Evolutionary conservation across 352 stramenopile genomes (phyloP).

Genomic region (Globisporangium polare): DNA sequence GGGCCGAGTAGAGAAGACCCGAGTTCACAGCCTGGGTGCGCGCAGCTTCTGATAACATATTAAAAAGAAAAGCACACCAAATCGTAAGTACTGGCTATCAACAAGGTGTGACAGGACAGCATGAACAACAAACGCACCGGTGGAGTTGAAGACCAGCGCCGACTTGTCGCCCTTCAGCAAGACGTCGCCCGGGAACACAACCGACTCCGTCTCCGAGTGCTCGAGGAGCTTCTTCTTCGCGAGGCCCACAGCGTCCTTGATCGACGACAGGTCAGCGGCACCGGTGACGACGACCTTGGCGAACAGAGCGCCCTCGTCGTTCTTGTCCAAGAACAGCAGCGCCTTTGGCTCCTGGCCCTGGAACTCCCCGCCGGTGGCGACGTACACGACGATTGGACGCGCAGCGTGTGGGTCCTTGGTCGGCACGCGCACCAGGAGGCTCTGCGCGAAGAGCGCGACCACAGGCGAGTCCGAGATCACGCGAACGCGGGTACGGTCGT

Average conservation of each 20-base stretch:
- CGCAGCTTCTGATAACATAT: constrained; percentile 22
- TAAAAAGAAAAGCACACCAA: constrained; percentile 2
- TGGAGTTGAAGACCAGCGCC: constrained; percentile 68
- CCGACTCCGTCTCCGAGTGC: constrained; percentile 42
- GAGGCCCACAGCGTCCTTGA: constrained; percentile 54
- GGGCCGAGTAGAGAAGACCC: constrained; percentile 55
- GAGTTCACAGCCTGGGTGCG: constrained; percentile 64
- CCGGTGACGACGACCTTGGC: constrained; percentile 73
- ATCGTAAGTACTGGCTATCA: too few relatives aligned
- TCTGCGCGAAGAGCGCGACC: constrained; percentile 67
- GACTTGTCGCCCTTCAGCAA: constrained; percentile 61
- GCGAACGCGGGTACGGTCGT: constrained; percentile 67
- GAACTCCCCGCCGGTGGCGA: constrained; percentile 59
- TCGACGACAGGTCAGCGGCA: constrained; percentile 39
- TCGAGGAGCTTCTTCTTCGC: constrained; percentile 74
- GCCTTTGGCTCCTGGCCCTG: constrained; percentile 50
- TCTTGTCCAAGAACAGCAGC: constrained; percentile 61
- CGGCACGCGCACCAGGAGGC: constrained; percentile 63
- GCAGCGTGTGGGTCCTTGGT: constrained; percentile 60
- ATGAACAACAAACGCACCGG: constrained; percentile 29
- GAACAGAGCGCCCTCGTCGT: constrained; percentile 56
- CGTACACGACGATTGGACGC: constrained; percentile 76
- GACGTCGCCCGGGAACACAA: constrained; percentile 54
- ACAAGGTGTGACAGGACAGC: too few relatives aligned
- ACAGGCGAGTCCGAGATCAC: constrained; percentile 78